Base-by-base conservation (phyloP, 2,329 filamentous ascomycete species). In the Cytospora piceae region DNA sequence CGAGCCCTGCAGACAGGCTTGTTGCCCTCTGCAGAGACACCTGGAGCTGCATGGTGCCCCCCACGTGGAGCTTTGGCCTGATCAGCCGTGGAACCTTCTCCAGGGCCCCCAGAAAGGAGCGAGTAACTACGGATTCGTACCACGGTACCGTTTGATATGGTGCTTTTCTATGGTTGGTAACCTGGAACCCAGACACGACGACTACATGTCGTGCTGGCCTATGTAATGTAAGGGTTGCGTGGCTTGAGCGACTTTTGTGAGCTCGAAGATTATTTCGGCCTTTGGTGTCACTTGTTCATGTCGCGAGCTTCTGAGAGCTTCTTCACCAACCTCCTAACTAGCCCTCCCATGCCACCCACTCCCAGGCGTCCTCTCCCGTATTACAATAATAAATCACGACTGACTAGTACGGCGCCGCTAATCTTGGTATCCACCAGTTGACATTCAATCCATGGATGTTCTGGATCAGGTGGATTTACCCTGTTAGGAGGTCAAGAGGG, bases 41-140 rank as follows among this genome's bases (percentile, higher is more conserved):
- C 46, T 49, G 46, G 46, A 49, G 46, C 46, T 49, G 46, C 46
- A 49, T 49, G 46, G 46, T 24, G 46, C n/a, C 46, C 46, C 46
- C 46, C 46, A 49, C 46, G 46, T 49, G 46, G 46, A 49, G 46
- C 46, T 3, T 9, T 46, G 20, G n/a, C 17, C 11, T 46, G 42
- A 15, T 46, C n/a, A 22, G 6, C n/a, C 9, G 31, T 5, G 4
- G 4, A 32, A 32, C 8, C 11, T 9, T 34, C 8, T 12, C 32
- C 7, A 34, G 32, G 32, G 32, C 9, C 46, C 46, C 22, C 46
- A 24, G 24, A 49, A 49, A 49, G 46, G 46, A 49, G 46, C 46
- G 34, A 37, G 34, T 37, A 37, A 1, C n/a, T 22, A 15, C n/a
- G 17, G 20, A 22, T 22, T 1, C 9, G 8, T 49, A 49, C 46